Evolutionary conservation across 108 stramenopile species (phyloP), one percentile per base, ranked within the genome.

Genomic region (Cyclotella choctawhatcheeana): DNA sequence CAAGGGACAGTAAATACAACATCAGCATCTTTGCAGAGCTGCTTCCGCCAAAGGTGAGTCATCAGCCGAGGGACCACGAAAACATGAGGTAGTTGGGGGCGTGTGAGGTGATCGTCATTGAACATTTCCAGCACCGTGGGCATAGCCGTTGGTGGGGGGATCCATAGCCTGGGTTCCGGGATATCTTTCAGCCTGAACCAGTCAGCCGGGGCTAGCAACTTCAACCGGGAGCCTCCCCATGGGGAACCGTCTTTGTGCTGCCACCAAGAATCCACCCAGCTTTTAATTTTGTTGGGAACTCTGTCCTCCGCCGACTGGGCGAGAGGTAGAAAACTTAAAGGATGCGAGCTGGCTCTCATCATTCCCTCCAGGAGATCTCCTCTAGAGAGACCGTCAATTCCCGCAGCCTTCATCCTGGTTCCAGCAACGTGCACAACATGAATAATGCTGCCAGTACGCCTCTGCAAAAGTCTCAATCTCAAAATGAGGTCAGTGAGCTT

Each of bases 61-160:
- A 85, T 85, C 1, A 88, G 31, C 14, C 67, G 10, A 3, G 87
- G 86, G 5, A 82, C 45, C 8, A 83, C 40, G 12, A 85, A 65
- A 0, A 84, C 31, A 43, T 87, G 86, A 27, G 67, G 35, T 2
- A 56, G 25, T 1, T 58, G 55, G 3, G 55, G 67, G 26, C 43
- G 44, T 1, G 30, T 40, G 16, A 69, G 7, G 0, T 27, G 20
- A 18, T 69, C 67, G 2, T 69, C 55, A 16, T 5, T 44, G 26
- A 69, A 69, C 5, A 58, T 18, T 24, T 69, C 67, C 54, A 69
- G 2, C 5, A 58, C 67, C 3, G 67, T 37, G 3, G 44, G 55
- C 67, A 69, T 69, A 0, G 55, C 67, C 1, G 67, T 55, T 0
- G 67, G 67, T 10, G 55, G 40, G 22, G 55, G 67, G 2, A 45